These are phyloP conservation scores for Fragaria ananassa DNA, from an alignment of 306 rosid genomes.

Conservation along the genomic window DNA sequence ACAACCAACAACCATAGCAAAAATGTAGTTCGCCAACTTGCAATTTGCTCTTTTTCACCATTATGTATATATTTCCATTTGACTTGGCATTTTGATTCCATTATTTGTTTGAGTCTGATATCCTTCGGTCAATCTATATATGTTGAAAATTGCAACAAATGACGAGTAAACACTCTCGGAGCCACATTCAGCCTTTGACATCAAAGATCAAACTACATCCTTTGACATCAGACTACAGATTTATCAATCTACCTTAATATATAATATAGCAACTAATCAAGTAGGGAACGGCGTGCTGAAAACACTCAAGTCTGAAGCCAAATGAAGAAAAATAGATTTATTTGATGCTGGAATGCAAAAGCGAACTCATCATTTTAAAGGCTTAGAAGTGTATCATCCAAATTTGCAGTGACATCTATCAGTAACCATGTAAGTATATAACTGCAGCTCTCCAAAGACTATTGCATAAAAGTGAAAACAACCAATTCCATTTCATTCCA, in stretches of 20 bases:
- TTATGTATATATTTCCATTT: neutral
- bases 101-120: neutral
- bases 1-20: neutral
- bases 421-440: neutral
- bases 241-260: neutral
- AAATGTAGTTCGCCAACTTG: neutral
- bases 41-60: neutral
- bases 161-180: neutral
- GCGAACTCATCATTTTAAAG: neutral
- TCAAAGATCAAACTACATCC: neutral
- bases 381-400: neutral
- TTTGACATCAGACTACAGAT: neutral
- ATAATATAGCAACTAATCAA: neutral
- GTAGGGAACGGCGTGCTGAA: neutral
- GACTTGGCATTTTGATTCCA: neutral
- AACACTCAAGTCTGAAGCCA: neutral
- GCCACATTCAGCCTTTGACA: conserved; percentile 2
- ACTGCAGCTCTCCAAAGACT: neutral
- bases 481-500: conserved; percentile 19
- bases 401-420: neutral
- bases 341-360: neutral
- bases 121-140: neutral
- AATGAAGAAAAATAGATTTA: neutral
- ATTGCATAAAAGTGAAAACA: neutral
- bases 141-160: neutral